phyloP scores from a whole-genome alignment of 805 yeast genomes.

The Kregervanrija delftensis region DNA sequence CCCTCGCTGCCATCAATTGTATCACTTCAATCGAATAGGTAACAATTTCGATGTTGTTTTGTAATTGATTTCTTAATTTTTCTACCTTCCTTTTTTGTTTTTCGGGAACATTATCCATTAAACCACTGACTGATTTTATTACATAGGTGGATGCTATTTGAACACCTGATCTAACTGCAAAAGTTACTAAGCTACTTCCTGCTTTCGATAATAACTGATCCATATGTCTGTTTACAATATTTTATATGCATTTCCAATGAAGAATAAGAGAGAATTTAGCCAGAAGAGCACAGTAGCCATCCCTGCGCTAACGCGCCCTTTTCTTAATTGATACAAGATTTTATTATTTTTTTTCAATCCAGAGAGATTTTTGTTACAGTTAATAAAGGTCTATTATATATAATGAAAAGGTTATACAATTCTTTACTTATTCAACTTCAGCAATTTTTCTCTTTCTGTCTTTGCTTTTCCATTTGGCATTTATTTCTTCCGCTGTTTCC shows the following conservation, averaged over 20 bases:
- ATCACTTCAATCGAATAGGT: slow-evolving; percentile 64
- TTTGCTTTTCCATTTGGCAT: slow-evolving; percentile 51
- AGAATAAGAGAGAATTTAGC: no score
- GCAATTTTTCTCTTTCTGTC: slow-evolving; percentile 19
- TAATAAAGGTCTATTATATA: no score
- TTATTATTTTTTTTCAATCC: no score
- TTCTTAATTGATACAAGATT: no score
- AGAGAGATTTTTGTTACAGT: no score
- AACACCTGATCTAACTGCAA: slow-evolving; percentile 71
- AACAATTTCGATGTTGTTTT: slow-evolving; percentile 52
- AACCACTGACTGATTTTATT: slow-evolving; percentile 50
- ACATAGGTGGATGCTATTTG: slow-evolving; percentile 72
- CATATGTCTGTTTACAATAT: slow-evolving; percentile 17
- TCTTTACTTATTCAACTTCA: background rate
- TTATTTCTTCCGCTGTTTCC: slow-evolving; percentile 64
- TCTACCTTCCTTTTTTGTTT: slow-evolving; percentile 42
- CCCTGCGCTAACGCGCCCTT: no score
- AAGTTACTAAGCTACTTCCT: slow-evolving; percentile 71
- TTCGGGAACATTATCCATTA: slow-evolving; percentile 49
- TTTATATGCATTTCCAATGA: no score
- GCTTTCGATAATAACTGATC: slow-evolving; percentile 43
- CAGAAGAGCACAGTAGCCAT: no score
- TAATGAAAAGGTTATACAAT: no score
- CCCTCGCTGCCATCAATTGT: slow-evolving; percentile 53
- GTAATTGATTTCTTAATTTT: slow-evolving; percentile 36